These are phyloP conservation scores for Exophiala mesophila DNA, from an alignment of 2,329 filamentous ascomycete genomes.

Conservation along the genomic window DNA sequence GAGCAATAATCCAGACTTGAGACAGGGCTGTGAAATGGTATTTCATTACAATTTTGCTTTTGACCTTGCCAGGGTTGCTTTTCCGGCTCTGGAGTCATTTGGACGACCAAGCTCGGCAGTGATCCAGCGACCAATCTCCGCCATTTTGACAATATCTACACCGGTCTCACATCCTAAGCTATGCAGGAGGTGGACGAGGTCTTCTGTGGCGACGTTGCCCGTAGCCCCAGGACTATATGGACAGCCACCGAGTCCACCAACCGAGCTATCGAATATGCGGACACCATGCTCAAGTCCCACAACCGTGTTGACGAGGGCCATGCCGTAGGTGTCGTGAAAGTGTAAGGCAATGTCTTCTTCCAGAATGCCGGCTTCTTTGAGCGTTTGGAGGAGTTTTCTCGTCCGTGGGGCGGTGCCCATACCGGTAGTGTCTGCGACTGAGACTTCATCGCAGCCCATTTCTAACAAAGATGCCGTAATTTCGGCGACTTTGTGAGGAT, in stretches of 20 bases:
- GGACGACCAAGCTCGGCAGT: constrained; percentile 47
- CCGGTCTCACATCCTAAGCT: constrained; percentile 58
- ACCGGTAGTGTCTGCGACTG: constrained; percentile 62
- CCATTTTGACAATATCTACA: constrained; percentile 52
- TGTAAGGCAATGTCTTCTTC: constrained; percentile 58
- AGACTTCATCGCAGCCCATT: constrained; percentile 62
- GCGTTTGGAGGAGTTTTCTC: constrained; percentile 51
- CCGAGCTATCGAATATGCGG: constrained; percentile 59
- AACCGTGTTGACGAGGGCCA: constrained; percentile 59
- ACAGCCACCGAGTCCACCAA: constrained; percentile 60
- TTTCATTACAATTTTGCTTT: constrained; percentile 4
- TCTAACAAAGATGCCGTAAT: constrained; percentile 57
- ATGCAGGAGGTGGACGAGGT: constrained; percentile 57
- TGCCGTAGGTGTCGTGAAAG: constrained; percentile 64
- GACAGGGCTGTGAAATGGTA: too few species aligned
- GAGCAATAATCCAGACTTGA: too few species aligned
- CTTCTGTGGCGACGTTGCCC: constrained; percentile 61
- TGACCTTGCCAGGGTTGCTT: constrained; percentile 44
- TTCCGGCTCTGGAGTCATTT: constrained; percentile 52
- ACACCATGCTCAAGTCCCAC: constrained; percentile 60
- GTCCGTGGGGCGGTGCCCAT: constrained; percentile 63
- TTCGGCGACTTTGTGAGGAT: constrained; percentile 56
- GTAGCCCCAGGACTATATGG: constrained; percentile 62
- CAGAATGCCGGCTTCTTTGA: constrained; percentile 56
- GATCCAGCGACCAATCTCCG: constrained; percentile 54